A percentile compares a stretch with the other conserved stretches of the same genome.
phyloP scores from a whole-genome alignment of 768 basidiomycete species.

The Kwoniella heveanensis region DNA sequence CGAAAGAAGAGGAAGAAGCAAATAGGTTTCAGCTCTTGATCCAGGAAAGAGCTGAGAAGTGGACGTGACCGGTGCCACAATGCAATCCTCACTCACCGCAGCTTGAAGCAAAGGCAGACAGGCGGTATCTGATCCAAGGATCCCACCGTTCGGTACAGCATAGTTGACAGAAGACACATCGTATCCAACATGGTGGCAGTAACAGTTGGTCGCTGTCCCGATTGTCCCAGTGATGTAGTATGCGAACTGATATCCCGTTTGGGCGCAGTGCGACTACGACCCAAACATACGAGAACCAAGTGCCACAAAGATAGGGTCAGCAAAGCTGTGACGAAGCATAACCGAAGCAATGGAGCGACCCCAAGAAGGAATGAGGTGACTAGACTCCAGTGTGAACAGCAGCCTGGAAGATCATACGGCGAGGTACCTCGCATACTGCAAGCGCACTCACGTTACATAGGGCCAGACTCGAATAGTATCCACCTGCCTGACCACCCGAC shows the following conservation, averaged over 20 bases:
- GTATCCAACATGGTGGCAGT: slow-evolving; percentile 6
- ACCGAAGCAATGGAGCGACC: too few species aligned
- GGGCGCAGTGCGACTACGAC: not conserved
- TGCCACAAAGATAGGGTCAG: too few species aligned
- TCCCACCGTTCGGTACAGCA: not conserved
- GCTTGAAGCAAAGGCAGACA: slow-evolving; percentile 1
- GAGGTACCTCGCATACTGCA: too few species aligned
- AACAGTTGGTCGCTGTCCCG: slow-evolving; percentile 5
- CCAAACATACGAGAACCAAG: too few species aligned
- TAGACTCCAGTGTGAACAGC: too few species aligned
- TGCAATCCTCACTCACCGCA: not conserved
- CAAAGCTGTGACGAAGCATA: too few species aligned
- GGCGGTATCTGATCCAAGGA: not conserved
- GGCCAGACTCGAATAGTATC: not conserved
- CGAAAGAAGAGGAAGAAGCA: too few species aligned
- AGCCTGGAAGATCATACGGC: too few species aligned
- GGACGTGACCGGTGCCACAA: too few species aligned
- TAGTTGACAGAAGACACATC: not conserved
- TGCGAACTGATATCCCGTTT: slow-evolving; percentile 1
- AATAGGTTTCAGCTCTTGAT: too few species aligned
- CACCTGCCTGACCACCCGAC: not conserved
- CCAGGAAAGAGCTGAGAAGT: too few species aligned
- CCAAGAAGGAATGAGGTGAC: too few species aligned
- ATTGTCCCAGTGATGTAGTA: not conserved
- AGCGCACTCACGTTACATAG: not conserved